Evolutionary conservation across 306 rosid species (phyloP).

Genomic region (Sphenostylis stenocarpa): DNA sequence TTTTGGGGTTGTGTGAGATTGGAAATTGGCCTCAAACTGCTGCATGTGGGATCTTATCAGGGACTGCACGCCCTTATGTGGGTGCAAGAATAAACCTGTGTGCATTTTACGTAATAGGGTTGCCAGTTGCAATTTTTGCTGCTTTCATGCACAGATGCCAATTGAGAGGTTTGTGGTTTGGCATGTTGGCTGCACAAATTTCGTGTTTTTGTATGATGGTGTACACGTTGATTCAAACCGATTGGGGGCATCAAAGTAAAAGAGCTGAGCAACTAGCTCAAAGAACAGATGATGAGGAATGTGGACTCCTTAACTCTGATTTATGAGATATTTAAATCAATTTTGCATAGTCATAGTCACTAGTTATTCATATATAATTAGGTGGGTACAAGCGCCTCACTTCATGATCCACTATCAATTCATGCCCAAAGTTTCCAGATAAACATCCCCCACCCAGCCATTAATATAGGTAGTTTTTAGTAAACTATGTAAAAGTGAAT

Average conservation of each 20-base stretch:
- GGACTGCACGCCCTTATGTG: conserved; percentile 71
- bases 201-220: conserved; percentile 72
- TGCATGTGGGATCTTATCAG: conserved; percentile 68
- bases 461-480: too few relatives aligned
- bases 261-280: conserved; percentile 57
- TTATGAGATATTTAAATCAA: conserved; percentile 18
- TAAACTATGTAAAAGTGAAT: too few relatives aligned
- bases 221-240: conserved; percentile 56
- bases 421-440: too few relatives aligned
- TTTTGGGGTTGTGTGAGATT: conserved; percentile 74
- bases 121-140: conserved; percentile 58
- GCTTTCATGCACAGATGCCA: conserved; percentile 52
- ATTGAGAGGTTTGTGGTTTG: conserved; percentile 70
- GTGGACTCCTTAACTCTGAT: conserved; percentile 48
- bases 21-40: conserved; percentile 83
- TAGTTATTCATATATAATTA: too few relatives aligned
- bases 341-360: background rate
- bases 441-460: too few relatives aligned
- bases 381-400: too few relatives aligned
- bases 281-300: conserved; percentile 45
- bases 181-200: conserved; percentile 68
- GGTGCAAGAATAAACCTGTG: conserved; percentile 74
- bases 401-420: too few relatives aligned
- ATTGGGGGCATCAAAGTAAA: conserved; percentile 66
- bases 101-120: conserved; percentile 71